Conservation (phyloP, 345 rosid species). For the Boechera retrofracta region DNA sequence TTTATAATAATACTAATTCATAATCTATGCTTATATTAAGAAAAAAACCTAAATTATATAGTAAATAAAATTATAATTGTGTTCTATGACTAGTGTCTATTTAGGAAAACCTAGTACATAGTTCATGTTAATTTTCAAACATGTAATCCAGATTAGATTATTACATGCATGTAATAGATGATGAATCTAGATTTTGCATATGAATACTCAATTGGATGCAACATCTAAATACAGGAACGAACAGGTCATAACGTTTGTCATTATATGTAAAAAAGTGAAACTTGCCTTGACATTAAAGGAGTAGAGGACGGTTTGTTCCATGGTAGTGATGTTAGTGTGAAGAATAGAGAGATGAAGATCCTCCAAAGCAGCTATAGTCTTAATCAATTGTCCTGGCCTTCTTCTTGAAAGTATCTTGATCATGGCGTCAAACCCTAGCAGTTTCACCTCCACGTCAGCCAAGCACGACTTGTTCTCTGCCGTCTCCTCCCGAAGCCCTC, state of each 20-base stretch:
- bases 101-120: neutral
- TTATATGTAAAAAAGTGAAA: slow-evolving; percentile 7
- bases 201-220: neutral
- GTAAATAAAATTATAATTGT: neutral
- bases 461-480: slow-evolving; percentile 85
- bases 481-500: slow-evolving; percentile 60
- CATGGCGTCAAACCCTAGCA: slow-evolving; percentile 90
- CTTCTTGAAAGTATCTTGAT: slow-evolving; percentile 92
- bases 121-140: neutral
- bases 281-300: slow-evolving; percentile 93
- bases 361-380: slow-evolving; percentile 88
- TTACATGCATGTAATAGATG: no score
- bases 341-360: slow-evolving; percentile 89
- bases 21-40: neutral
- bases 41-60: neutral
- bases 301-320: slow-evolving; percentile 93
- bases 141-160: neutral
- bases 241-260: no score
- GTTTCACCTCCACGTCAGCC: slow-evolving; percentile 92
- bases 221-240: neutral
- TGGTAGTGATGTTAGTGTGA: slow-evolving; percentile 93
- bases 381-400: slow-evolving; percentile 84
- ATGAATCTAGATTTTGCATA: neutral
- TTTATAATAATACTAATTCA: slow-evolving; percentile 22
- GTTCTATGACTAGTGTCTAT: neutral